Percentiles rank a stretch among this genome's conserved stretches.
Evolutionary conservation across 2,329 filamentous ascomycete genomes (phyloP).

Genomic region (Nemania sp.): DNA sequence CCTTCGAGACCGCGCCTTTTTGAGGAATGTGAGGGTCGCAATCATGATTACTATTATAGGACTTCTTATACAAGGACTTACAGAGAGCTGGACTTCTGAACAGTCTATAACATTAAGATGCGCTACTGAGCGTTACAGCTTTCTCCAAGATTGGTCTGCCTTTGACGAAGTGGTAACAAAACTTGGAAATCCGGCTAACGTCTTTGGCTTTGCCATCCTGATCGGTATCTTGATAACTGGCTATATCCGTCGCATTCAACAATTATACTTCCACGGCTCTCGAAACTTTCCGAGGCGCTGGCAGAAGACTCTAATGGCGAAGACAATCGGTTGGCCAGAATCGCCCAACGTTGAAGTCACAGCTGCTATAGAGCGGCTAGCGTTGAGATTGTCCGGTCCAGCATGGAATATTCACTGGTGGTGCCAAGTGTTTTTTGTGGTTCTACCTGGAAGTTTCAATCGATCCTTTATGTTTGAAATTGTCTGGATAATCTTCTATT

Average conservation of each 20-base stretch:
- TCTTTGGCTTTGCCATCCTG: not conserved
- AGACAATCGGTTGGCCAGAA: not conserved
- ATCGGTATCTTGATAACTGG: not conserved
- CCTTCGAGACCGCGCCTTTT: not conserved
- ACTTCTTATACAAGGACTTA: not conserved
- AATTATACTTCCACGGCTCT: not conserved
- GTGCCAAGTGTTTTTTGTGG: not conserved
- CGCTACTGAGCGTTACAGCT: not conserved
- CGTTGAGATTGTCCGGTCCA: not conserved
- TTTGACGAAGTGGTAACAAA: not conserved
- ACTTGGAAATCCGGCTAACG: not conserved
- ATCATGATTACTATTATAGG: not conserved
- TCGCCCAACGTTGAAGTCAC: not conserved
- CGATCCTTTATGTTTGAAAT: not conserved
- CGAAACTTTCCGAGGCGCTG: not conserved
- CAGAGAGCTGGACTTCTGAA: not conserved
- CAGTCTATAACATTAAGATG: not conserved
- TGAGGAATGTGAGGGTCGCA: not conserved
- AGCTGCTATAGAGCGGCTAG: not conserved
- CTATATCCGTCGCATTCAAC: not conserved
- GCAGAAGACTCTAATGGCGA: not conserved
- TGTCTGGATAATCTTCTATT: not conserved
- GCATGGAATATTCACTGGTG: not conserved
- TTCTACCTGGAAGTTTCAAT: not conserved
- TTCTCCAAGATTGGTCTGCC: not conserved